Conservation (phyloP, 2,329 filamentous ascomycete species). For the Colletotrichum agaves region DNA sequence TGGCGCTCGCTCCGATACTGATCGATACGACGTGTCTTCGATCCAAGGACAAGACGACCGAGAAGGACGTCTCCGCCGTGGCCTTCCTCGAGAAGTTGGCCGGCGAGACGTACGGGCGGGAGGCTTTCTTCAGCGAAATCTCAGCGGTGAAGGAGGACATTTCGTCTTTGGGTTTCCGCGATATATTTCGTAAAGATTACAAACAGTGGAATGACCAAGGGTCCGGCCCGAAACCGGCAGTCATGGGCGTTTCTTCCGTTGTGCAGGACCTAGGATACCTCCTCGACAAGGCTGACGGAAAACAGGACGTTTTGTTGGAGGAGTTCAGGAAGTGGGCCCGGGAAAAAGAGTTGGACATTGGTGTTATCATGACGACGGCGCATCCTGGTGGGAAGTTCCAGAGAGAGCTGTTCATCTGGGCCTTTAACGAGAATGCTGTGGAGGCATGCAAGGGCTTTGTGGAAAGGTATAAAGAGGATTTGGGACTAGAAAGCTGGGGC, state of each 20-base stretch:
- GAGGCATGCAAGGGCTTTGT: conserved; percentile 66
- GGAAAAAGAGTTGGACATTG: conserved; percentile 70
- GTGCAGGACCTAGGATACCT: conserved; percentile 73
- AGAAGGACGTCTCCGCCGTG: conserved; percentile 68
- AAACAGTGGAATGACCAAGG: conserved; percentile 76
- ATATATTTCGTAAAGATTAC: conserved; percentile 84
- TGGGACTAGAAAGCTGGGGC: conserved; percentile 68
- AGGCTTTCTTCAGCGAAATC: conserved; percentile 68
- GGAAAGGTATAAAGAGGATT: conserved; percentile 52
- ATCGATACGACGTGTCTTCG: conserved; percentile 77
- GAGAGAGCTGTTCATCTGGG: conserved; percentile 77
- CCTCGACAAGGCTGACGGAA: conserved; percentile 59
- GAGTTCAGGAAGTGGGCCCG: conserved; percentile 63
- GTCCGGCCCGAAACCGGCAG: conserved; percentile 43
- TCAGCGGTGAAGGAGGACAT: conserved; percentile 75
- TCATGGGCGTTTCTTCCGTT: conserved; percentile 72
- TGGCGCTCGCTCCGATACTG: conserved; percentile 77
- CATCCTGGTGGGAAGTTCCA: conserved; percentile 65
- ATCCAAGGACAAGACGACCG: conserved; percentile 71
- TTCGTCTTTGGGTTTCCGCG: conserved; percentile 66
- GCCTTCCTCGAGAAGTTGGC: conserved; percentile 63
- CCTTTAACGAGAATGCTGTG: conserved; percentile 59
- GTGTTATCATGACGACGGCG: conserved; percentile 76
- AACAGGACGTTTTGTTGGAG: conserved; percentile 55
- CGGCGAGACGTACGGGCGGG: conserved; percentile 59